Percentiles rank a stretch among this genome's conserved stretches.
These are phyloP conservation scores for Aspergillus baeticus DNA, from an alignment of 495 filamentous ascomycete genomes.

Conservation along the genomic window DNA sequence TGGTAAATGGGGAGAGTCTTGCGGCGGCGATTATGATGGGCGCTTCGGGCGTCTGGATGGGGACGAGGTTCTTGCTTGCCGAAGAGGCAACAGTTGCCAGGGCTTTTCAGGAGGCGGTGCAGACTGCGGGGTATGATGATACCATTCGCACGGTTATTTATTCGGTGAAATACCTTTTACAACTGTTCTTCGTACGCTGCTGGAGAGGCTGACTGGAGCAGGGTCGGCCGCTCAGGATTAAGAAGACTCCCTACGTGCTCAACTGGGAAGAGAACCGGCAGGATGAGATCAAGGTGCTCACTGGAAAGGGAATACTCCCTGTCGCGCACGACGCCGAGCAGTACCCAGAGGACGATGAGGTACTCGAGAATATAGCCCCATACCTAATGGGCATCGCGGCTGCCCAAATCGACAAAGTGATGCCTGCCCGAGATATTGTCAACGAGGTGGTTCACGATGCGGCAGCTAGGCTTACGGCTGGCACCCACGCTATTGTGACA, in stretches of 20 bases:
- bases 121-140: slow-evolving; percentile 87
- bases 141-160: slow-evolving; percentile 96
- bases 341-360: slow-evolving; percentile 71
- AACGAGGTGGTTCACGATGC: slow-evolving; percentile 90
- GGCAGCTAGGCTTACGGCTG: slow-evolving; percentile 62
- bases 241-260: slow-evolving; percentile 85
- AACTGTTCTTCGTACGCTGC: too few relatives aligned
- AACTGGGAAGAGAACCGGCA: slow-evolving; percentile 93
- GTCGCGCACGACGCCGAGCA: slow-evolving; percentile 92
- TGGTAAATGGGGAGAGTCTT: slow-evolving; percentile 87
- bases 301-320: slow-evolving; percentile 81
- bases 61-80: slow-evolving; percentile 88
- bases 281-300: slow-evolving; percentile 87
- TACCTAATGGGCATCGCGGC: slow-evolving; percentile 96
- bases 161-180: slow-evolving; percentile 69
- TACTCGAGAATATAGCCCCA: slow-evolving; percentile 85
- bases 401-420: slow-evolving; percentile 88
- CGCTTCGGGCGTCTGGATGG: slow-evolving; percentile 91
- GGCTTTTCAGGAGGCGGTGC: slow-evolving; percentile 94
- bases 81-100: slow-evolving; percentile 92
- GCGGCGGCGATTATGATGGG: slow-evolving; percentile 91
- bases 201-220: slow-evolving; percentile 25
- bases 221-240: slow-evolving; percentile 89
- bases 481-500: slow-evolving; percentile 17
- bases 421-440: slow-evolving; percentile 86